Conservation (phyloP, 225 moss, liverwort and hornwort species). For the Pseudoscleropodium purum region DNA sequence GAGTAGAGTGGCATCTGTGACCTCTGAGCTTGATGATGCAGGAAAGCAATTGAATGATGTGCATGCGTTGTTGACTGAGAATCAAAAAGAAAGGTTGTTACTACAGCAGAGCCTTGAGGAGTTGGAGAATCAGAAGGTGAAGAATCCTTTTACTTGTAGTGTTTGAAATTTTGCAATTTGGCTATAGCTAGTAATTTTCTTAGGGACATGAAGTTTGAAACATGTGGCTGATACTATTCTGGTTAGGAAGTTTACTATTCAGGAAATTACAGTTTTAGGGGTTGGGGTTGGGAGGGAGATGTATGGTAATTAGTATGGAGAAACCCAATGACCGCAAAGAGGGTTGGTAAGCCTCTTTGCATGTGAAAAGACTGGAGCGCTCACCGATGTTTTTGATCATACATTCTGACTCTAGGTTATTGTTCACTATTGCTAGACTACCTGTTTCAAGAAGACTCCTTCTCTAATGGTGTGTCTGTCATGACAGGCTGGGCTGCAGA, state of each 20-base stretch:
- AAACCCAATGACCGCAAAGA: not conserved
- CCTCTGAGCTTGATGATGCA: constrained; percentile 30
- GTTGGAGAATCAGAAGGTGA: constrained; percentile 38
- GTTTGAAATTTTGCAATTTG: not conserved
- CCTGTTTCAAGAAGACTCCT: not conserved
- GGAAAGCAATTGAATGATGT: constrained; percentile 36
- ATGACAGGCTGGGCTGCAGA: constrained; percentile 32
- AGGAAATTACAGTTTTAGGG: not conserved
- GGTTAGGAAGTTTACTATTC: not conserved
- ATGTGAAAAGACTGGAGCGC: not conserved
- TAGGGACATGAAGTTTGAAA: not conserved
- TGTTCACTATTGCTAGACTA: not conserved
- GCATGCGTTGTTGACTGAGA: constrained; percentile 33
- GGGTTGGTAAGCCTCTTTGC: not conserved
- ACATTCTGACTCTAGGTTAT: not conserved
- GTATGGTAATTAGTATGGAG: not conserved
- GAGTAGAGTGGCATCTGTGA: constrained; percentile 8
- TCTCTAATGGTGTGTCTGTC: not conserved
- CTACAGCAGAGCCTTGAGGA: constrained; percentile 35
- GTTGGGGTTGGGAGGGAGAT: not conserved
- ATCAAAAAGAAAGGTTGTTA: constrained; percentile 17
- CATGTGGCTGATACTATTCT: not conserved
- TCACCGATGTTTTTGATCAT: not conserved
- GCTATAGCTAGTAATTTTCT: not conserved
- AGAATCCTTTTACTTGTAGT: not conserved